Base-by-base conservation (phyloP, 176 grass and related monocot genomes). In the Rhynchospora pubera region DNA sequence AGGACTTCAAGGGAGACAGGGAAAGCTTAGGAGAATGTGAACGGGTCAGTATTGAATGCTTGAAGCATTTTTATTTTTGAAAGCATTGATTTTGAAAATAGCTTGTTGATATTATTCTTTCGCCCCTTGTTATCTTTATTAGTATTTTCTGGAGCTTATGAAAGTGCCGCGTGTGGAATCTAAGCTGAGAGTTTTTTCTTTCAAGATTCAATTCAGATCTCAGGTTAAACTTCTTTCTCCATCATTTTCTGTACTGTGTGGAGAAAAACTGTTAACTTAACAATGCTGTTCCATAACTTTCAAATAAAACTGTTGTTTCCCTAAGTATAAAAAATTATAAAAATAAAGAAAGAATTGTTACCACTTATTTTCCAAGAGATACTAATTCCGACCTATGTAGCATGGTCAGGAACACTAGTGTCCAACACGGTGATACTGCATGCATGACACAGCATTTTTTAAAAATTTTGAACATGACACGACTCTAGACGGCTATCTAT, bases 61-160 rank as follows among this genome's bases (percentile, higher is more conserved):
- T 19, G 8, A 83, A 13, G 61, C 60, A 68, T 48, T 26, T 30
- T 65, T 75, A 80, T 80, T 85, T 65, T 13, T 78, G 11, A 30
- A n/a, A 45, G 57, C 50, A 47, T 75, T 74, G 9, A 72, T 59
- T 50, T 47, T 64, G 11, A 14, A 30, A 15, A 51, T 83, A 44
- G n/a, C 8, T 65, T 47, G 15, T 34, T 64, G 55, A 59, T 74
- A 21, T 39, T 46, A 22, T 52, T 22, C 7, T 64, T 73, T 71
- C 14, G 67, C 76, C 79, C 71, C 32, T 88, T 68, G 9, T 78
- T 62, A 84, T 23, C 50, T 26, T 59, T 86, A 60, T 13, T 75
- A 97, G 93, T 97, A 91, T 79, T 98, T 98, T 62, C 86, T 98
- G 87, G 92, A 95, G 69, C 91, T 98, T 77, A 91, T 98, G 96